phyloP scores from a whole-genome alignment of 164 flowering plant genomes.

The Hamamelis virginiana region DNA sequence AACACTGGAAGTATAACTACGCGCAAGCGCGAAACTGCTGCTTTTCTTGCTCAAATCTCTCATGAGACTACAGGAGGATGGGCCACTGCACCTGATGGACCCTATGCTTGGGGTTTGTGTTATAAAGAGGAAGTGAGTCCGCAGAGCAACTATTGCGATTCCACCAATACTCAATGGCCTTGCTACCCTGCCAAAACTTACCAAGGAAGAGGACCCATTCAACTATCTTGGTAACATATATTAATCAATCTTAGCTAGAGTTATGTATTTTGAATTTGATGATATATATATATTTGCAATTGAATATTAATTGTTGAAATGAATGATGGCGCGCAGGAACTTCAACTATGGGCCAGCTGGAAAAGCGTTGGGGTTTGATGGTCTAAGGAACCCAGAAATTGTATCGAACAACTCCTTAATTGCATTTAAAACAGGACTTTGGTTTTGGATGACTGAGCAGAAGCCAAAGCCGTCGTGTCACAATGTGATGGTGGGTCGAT shows the following conservation, averaged over 20 bases:
- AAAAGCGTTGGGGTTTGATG: constrained; percentile 58
- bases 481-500: constrained; percentile 59
- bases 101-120: constrained; percentile 83
- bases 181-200: constrained; percentile 62
- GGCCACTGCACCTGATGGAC: constrained; percentile 90
- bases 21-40: constrained; percentile 66
- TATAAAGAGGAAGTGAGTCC: constrained; percentile 55
- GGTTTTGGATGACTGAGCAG: constrained; percentile 85
- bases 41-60: constrained; percentile 80
- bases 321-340: constrained; percentile 59
- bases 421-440: constrained; percentile 68
- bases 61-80: constrained; percentile 92
- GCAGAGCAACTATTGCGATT: constrained; percentile 51
- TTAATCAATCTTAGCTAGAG: no score
- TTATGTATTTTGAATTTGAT: no score
- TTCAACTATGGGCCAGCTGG: constrained; percentile 86
- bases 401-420: constrained; percentile 51
- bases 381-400: constrained; percentile 58
- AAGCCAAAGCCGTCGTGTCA: constrained; percentile 71
- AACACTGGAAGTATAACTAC: constrained; percentile 33
- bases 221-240: constrained; percentile 56
- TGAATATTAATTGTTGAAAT: constrained; percentile 14
- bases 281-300: background rate
- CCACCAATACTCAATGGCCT: constrained; percentile 55
- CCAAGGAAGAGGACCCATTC: constrained; percentile 84